A percentile compares a stretch with the other conserved stretches of the same genome.
Evolutionary conservation across 2,329 filamentous ascomycete genomes (phyloP).

Genomic region (Colletotrichum sp.): DNA sequence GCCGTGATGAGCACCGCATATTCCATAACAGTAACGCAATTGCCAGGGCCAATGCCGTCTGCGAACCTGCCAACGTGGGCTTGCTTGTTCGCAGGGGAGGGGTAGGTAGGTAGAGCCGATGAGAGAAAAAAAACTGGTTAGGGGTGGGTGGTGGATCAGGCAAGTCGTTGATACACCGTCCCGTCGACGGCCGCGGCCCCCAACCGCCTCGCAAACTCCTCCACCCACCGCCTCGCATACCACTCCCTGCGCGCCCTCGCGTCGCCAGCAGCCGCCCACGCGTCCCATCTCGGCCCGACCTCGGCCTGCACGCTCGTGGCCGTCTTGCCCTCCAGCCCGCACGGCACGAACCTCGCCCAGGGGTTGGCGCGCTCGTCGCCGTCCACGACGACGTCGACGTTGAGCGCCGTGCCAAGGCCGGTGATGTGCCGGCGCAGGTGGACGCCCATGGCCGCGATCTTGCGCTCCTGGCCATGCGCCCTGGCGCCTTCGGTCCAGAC

Average conservation of each 20-base stretch:
- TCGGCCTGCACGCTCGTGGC: slow-evolving; percentile 76
- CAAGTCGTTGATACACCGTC: background rate
- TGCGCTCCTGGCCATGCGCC: slow-evolving; percentile 52
- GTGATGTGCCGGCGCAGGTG: slow-evolving; percentile 85
- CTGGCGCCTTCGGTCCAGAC: slow-evolving; percentile 69
- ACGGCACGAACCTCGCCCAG: slow-evolving; percentile 81
- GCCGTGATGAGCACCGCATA: background rate
- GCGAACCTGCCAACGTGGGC: background rate
- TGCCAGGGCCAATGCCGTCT: background rate
- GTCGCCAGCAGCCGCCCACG: background rate
- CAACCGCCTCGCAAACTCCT: slow-evolving; percentile 10
- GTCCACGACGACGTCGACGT: slow-evolving; percentile 66
- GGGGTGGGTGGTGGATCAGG: background rate
- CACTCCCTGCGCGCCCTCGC: background rate
- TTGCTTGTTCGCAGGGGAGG: background rate
- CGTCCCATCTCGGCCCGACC: slow-evolving; percentile 29
- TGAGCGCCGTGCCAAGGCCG: slow-evolving; percentile 83
- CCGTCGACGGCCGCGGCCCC: background rate
- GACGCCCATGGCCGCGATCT: slow-evolving; percentile 93
- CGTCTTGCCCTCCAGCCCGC: slow-evolving; percentile 80
- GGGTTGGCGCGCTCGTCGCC: slow-evolving; percentile 49
- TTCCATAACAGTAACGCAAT: background rate
- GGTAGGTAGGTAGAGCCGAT: background rate
- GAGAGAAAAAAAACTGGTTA: background rate
- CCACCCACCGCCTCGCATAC: slow-evolving; percentile 15